Evolutionary conservation across 768 basidiomycete genomes (phyloP).

Genomic region (Trametes sanguinea): DNA sequence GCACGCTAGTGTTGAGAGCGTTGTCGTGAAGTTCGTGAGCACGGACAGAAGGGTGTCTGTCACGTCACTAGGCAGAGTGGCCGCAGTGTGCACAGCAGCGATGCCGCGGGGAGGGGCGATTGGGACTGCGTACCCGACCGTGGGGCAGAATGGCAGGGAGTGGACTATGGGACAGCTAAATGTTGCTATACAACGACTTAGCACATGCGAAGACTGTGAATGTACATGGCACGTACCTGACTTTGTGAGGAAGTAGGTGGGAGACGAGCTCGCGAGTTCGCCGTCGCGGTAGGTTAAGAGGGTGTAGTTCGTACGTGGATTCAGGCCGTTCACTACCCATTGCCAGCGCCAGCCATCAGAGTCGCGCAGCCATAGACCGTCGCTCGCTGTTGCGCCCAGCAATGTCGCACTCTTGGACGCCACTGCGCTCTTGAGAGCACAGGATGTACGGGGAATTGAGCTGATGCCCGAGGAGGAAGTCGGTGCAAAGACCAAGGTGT

Average conservation of each 20-base stretch:
- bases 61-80: conserved; percentile 52
- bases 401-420: conserved; percentile 26
- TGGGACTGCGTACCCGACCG: conserved; percentile 68
- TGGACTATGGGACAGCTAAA: conserved; percentile 73
- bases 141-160: conserved; percentile 75
- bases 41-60: conserved; percentile 53
- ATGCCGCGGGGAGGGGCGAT: conserved; percentile 52
- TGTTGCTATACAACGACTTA: conserved; percentile 41
- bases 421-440: conserved; percentile 49
- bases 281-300: conserved; percentile 61
- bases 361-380: conserved; percentile 60
- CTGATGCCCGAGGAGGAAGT: conserved; percentile 44
- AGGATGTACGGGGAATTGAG: conserved; percentile 56
- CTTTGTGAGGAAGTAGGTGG: conserved; percentile 76
- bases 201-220: neutral
- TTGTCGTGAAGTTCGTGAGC: conserved; percentile 73
- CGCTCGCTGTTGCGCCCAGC: conserved; percentile 42
- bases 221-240: conserved; percentile 47
- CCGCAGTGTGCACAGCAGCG: conserved; percentile 47
- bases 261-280: conserved; percentile 57
- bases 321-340: conserved; percentile 63
- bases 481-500: conserved; percentile 56
- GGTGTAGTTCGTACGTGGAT: conserved; percentile 75
- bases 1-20: conserved; percentile 74
- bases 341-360: conserved; percentile 64